Evolutionary conservation across 331 rosid genomes (phyloP).

Genomic region (Spiraea crenata): DNA sequence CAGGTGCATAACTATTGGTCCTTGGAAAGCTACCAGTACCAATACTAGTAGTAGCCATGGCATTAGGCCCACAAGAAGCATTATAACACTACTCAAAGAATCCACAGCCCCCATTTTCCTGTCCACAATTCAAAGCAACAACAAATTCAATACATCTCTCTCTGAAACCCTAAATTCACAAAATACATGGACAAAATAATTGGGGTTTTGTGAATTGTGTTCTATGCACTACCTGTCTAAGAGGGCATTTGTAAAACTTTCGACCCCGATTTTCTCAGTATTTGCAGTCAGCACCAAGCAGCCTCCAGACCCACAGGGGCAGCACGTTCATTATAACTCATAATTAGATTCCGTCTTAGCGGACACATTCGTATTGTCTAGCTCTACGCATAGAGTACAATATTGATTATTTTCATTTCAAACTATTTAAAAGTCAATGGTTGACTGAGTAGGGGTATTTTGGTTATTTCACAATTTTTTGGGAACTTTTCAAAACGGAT

Average conservation of each 20-base stretch:
- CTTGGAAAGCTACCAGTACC: constrained; percentile 17
- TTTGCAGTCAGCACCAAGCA: constrained; percentile 58
- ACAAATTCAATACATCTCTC: background rate
- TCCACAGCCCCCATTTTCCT: constrained; percentile 63
- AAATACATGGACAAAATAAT: no score
- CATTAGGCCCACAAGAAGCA: constrained; percentile 33
- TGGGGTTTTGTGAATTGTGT: background rate
- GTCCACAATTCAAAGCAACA: constrained; percentile 4
- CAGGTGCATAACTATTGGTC: constrained; percentile 21
- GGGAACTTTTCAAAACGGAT: no score
- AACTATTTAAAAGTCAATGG: no score
- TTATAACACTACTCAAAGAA: constrained; percentile 64
- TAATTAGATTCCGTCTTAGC: no score
- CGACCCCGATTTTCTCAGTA: constrained; percentile 60
- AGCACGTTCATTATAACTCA: no score
- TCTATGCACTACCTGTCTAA: constrained; percentile 54
- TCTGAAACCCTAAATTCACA: background rate
- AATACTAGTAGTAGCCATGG: constrained; percentile 1
- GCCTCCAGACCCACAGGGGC: constrained; percentile 51
- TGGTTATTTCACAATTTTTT: no score
- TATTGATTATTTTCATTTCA: no score
- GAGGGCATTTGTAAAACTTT: constrained; percentile 51
- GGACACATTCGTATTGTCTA: no score
- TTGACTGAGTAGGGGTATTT: no score
- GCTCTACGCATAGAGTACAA: no score